phyloP scores from a whole-genome alignment of 306 rosid genomes.

The Bauhinia variegata region DNA sequence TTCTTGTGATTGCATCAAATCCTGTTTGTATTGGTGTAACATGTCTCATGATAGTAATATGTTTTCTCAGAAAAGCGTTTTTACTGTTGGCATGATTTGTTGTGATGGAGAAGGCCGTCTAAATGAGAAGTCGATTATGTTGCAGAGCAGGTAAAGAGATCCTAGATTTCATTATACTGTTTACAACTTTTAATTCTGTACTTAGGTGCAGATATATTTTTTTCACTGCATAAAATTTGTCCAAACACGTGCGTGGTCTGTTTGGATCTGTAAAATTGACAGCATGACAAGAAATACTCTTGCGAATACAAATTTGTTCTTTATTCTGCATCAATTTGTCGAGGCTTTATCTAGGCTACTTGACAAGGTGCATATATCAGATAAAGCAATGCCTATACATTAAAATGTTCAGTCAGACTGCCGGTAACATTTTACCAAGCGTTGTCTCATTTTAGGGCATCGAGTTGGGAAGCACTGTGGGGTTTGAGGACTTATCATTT shows the following conservation, averaged over 20 bases:
- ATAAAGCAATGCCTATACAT: constrained; percentile 3
- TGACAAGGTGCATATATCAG: constrained; percentile 11
- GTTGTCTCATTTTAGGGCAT: constrained; percentile 23
- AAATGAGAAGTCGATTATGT: constrained; percentile 82
- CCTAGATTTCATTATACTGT: constrained; percentile 7
- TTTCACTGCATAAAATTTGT: neutral
- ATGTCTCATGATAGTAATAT: constrained; percentile 31
- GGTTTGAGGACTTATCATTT: constrained; percentile 30
- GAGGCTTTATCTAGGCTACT: neutral
- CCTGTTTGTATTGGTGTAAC: neutral
- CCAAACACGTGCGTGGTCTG: no score
- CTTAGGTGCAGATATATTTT: no score
- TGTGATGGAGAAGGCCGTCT: constrained; percentile 92
- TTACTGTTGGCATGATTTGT: constrained; percentile 85
- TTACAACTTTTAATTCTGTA: no score
- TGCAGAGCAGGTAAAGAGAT: constrained; percentile 79
- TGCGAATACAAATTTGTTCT: neutral
- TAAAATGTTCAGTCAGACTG: neutral
- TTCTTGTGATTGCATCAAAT: constrained; percentile 17
- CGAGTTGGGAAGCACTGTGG: neutral
- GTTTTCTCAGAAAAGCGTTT: constrained; percentile 74
- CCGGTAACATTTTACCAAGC: constrained; percentile 20
- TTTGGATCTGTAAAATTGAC: neutral
- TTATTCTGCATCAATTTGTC: neutral
- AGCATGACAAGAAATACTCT: neutral